Conservation (phyloP, 2,329 filamentous ascomycete genomes). For the Ophiostoma fasciatum region DNA sequence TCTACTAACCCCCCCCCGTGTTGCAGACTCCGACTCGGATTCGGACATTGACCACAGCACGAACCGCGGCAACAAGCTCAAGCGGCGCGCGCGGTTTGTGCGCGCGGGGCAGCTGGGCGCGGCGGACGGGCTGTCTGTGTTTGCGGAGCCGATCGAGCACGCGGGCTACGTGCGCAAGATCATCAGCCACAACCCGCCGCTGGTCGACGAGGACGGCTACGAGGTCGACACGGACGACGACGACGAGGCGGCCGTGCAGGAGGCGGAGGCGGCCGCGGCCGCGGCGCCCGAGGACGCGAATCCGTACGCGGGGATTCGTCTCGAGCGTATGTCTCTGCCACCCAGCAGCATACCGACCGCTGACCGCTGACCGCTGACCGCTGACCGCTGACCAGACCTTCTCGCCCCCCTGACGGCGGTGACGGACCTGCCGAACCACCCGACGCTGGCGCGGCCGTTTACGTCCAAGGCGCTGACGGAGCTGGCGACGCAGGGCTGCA, state of each 20-base stretch:
- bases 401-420: slow-evolving; percentile 62
- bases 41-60: slow-evolving; percentile 52
- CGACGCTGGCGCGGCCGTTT: slow-evolving; percentile 60
- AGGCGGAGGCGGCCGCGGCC: slow-evolving; percentile 46
- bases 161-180: slow-evolving; percentile 59
- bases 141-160: slow-evolving; percentile 51
- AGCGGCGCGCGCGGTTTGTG: slow-evolving; percentile 58
- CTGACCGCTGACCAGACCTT: slow-evolving; percentile 36
- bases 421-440: slow-evolving; percentile 59
- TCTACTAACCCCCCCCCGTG: not conserved
- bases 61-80: slow-evolving; percentile 67
- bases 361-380: not conserved
- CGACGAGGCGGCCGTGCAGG: slow-evolving; percentile 42
- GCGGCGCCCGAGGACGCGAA: slow-evolving; percentile 53
- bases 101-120: slow-evolving; percentile 55
- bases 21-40: slow-evolving; percentile 71
- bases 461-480: slow-evolving; percentile 58
- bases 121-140: slow-evolving; percentile 49
- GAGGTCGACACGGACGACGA: slow-evolving; percentile 61
- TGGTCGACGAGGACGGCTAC: slow-evolving; percentile 66
- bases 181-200: slow-evolving; percentile 56
- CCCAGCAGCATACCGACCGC: too few relatives aligned
- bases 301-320: slow-evolving; percentile 55
- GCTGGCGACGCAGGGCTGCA: slow-evolving; percentile 52
- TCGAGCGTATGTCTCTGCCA: too few relatives aligned